These are phyloP conservation scores for Eucalyptus brandiana DNA, from an alignment of 345 rosid species.

Conservation along the genomic window DNA sequence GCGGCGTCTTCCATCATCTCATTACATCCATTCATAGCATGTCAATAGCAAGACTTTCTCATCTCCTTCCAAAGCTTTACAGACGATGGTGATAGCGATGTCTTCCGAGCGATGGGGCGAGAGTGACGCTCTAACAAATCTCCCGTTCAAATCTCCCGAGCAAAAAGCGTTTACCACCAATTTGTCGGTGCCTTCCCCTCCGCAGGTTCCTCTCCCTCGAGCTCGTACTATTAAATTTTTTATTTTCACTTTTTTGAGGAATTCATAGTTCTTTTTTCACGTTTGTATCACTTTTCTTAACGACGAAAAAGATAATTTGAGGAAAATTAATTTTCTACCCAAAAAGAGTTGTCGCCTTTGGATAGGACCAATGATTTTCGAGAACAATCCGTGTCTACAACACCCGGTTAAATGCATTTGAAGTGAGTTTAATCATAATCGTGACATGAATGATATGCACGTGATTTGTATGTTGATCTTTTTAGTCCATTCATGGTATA, in stretches of 20 bases:
- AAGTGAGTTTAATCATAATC: not conserved
- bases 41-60: not conserved
- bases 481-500: not conserved
- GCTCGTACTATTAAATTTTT: not conserved
- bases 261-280: not conserved
- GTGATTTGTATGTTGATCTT: not conserved
- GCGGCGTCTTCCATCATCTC: not conserved
- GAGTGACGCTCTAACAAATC: not conserved
- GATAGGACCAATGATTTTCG: not conserved
- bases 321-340: not conserved
- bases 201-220: not conserved
- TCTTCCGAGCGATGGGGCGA: not conserved
- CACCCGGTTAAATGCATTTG: not conserved
- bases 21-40: not conserved
- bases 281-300: not conserved
- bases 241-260: not conserved
- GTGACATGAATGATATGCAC: not conserved
- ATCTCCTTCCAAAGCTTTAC: not conserved
- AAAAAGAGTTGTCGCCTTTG: not conserved
- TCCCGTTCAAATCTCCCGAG: not conserved
- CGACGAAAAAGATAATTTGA: accelerated
- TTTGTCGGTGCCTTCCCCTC: not conserved
- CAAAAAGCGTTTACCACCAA: not conserved
- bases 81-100: not conserved
- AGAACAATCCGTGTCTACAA: accelerated